Percentiles rank a stretch among this genome's conserved stretches.
phyloP scores from a whole-genome alignment of 2,329 filamentous ascomycete species.

The Moelleriella libera region DNA sequence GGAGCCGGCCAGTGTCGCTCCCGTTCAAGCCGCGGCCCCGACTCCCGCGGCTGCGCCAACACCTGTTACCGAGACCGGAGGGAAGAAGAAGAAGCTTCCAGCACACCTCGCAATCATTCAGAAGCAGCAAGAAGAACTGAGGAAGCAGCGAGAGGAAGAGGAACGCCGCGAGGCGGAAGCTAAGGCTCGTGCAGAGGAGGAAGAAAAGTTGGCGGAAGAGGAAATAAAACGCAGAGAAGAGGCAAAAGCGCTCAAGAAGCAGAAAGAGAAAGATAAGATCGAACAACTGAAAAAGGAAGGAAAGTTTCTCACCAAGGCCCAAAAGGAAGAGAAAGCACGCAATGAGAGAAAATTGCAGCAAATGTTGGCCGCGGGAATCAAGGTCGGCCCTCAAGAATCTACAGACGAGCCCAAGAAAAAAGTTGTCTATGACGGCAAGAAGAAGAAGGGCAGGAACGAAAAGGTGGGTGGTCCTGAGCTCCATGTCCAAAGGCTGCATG shows the following conservation, averaged over 20 bases:
- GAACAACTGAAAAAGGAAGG: conserved; percentile 81
- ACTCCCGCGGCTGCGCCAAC: conserved; percentile 22
- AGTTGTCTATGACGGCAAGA: conserved; percentile 63
- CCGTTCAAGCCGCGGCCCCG: conserved; percentile 27
- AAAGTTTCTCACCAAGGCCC: conserved; percentile 74
- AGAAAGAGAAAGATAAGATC: conserved; percentile 73
- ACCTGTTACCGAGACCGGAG: conserved; percentile 33
- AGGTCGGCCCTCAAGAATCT: conserved; percentile 47
- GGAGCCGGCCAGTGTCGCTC: conserved; percentile 17
- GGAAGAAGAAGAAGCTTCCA: conserved; percentile 81
- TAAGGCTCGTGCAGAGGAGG: conserved; percentile 48
- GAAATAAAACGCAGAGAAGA: conserved; percentile 58
- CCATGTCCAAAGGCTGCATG: neutral
- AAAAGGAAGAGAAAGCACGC: conserved; percentile 67
- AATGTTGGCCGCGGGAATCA: conserved; percentile 67
- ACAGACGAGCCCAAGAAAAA: conserved; percentile 62
- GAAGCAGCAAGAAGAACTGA: conserved; percentile 72
- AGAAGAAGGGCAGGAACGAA: conserved; percentile 51
- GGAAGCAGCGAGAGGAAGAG: conserved; percentile 52
- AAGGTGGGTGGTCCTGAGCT: conserved; percentile 26
- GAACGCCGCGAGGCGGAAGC: conserved; percentile 46
- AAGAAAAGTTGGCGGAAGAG: conserved; percentile 50
- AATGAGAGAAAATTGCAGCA: conserved; percentile 72
- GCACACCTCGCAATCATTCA: conserved; percentile 59
- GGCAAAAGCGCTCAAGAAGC: conserved; percentile 64